Evolutionary conservation across 345 rosid species (phyloP), one percentile per base, ranked within the genome.

Genomic region (Streptanthus diversifolius): DNA sequence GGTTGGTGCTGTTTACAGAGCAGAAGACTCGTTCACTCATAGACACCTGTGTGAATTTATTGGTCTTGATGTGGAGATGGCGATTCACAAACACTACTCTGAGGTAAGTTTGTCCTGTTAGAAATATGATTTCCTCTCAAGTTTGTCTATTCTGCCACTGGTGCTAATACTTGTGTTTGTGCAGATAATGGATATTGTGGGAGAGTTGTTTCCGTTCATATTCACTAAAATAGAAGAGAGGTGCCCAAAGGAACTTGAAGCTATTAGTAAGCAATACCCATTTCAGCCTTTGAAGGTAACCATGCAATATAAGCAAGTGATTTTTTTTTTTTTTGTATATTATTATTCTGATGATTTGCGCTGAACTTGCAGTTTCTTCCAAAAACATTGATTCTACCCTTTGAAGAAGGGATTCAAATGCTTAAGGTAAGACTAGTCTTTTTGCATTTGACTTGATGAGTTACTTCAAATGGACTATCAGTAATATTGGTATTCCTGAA

Each of bases 21-120:
- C 96, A 7, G 98, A 93, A 76, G 90, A 93, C 70, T 93, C 98
- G 5, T 86, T 52, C 74, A 93, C 96, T 15, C 97, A 91, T 72
- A 82, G 97, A 80, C 98, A 91, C 68, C 64, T 93, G 77, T 93
- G 97, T 44, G 96, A 93, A 64, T 89, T 93, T 37, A 84, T 86
- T 0, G 97, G 98, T 47, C 96, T 93, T 80, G 95, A 93, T 83
- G 86, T 79, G 35, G 97, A 93, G 78, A 88, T 91, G 95, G 96
- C 90, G 82, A 91, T 93, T 22, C 82, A 72, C 52, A 79, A 78
- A 33, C 88, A 89, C 77, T 93, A 93, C 39, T 84, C 79, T 47
- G 97, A 91, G 93, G 98, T 88, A 69, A 24, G 53, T 45, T 68
- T 71, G 67, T 41, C 37, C 60, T 69, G 19, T 18, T 75, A 17